These are phyloP conservation scores for Neurospora sp. DNA, from an alignment of 2,329 filamentous ascomycete species.

Conservation along the genomic window DNA sequence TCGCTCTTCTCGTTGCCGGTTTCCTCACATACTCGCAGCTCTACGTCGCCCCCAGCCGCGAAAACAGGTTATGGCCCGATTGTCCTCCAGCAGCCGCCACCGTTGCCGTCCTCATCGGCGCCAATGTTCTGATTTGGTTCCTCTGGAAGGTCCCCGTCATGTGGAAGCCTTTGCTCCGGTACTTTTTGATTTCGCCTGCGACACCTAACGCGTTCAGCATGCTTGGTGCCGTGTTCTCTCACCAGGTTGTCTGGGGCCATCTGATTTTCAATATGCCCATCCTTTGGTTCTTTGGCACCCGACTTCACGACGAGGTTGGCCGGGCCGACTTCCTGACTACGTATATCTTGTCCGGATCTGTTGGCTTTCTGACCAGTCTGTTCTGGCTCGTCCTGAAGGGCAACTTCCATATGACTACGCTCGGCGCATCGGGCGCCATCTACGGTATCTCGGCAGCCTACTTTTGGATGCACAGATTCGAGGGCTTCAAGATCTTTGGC, in stretches of 20 bases:
- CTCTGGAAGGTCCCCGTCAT: conserved; percentile 54
- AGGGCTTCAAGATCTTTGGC: conserved; percentile 47
- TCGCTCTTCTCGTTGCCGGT: conserved; percentile 33
- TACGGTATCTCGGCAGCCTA: conserved; percentile 52
- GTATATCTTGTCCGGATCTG: conserved; percentile 47
- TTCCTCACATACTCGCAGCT: conserved; percentile 34
- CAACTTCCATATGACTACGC: conserved; percentile 37
- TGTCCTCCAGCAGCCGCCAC: conserved; percentile 55
- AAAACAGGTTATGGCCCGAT: conserved; percentile 46
- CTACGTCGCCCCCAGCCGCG: conserved; percentile 39
- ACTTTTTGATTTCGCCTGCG: conserved; percentile 55
- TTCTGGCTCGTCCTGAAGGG: conserved; percentile 35
- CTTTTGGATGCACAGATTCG: conserved; percentile 47
- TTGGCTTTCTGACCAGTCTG: conserved; percentile 51
- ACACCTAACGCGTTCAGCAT: conserved; percentile 53
- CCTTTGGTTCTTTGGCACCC: conserved; percentile 56
- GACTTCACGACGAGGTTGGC: conserved; percentile 60
- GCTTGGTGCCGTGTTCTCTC: conserved; percentile 58
- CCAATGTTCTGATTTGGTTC: conserved; percentile 47
- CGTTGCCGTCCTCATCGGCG: conserved; percentile 47
- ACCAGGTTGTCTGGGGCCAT: conserved; percentile 49
- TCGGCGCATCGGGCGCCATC: conserved; percentile 59
- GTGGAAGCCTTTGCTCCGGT: conserved; percentile 58
- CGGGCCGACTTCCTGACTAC: conserved; percentile 59
- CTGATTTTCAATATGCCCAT: conserved; percentile 53